Conservation (phyloP, 1,284 basidiomycete species). For the Moesziomyces globuligerus region DNA sequence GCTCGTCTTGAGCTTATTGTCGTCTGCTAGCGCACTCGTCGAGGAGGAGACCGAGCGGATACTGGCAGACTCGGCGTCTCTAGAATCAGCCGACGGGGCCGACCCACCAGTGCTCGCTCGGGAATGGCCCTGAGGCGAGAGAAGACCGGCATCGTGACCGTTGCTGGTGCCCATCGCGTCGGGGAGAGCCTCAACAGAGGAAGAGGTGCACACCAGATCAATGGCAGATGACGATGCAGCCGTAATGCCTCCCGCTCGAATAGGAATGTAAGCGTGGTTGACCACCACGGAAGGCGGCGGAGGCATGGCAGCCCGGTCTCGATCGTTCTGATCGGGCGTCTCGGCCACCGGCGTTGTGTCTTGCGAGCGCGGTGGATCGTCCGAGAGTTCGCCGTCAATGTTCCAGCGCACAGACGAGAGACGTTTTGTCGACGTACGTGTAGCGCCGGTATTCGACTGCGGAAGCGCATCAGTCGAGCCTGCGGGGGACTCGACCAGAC, state of each 20-base stretch:
- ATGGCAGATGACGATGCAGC: conserved; percentile 21
- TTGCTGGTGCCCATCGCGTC: too few relatives aligned
- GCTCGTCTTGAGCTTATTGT: conserved; percentile 15
- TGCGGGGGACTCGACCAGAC: conserved; percentile 27
- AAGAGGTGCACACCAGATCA: conserved; percentile 3
- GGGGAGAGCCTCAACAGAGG: not conserved
- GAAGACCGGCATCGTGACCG: not conserved
- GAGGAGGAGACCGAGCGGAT: conserved; percentile 13
- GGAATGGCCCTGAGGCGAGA: conserved; percentile 3
- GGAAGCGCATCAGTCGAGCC: conserved; percentile 23
- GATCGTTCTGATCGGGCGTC: conserved; percentile 9
- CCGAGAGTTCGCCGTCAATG: conserved; percentile 5
- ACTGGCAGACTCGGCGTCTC: conserved; percentile 14
- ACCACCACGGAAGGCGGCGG: conserved; percentile 38
- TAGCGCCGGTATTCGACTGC: conserved; percentile 9
- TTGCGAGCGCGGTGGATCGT: conserved; percentile 2
- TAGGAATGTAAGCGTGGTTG: conserved; percentile 35
- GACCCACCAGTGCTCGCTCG: too few relatives aligned
- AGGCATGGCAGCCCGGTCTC: conserved; percentile 31
- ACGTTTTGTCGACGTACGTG: conserved; percentile 13
- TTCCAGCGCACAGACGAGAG: conserved; percentile 42
- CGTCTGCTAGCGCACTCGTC: not conserved
- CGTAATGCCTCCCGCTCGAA: conserved; percentile 33
- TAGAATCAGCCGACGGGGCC: not conserved
- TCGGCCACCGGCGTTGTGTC: conserved; percentile 14